A percentile compares a stretch with the other conserved stretches of the same genome.
Evolutionary conservation across 2,329 filamentous ascomycete genomes (phyloP).

Genomic region (Coniochaeta ligniaria): DNA sequence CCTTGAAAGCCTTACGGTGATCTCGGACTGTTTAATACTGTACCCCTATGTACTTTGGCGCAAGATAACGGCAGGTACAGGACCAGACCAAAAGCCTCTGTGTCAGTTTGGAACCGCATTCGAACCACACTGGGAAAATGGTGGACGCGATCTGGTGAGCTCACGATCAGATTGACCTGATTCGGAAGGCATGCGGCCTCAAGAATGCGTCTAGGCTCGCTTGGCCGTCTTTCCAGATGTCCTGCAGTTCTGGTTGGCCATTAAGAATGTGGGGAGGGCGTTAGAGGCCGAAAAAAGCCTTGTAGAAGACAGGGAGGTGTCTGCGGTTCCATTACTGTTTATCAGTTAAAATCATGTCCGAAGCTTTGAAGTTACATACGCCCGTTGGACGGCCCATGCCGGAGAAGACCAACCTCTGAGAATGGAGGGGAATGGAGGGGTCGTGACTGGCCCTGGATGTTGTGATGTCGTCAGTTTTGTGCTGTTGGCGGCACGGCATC

Average conservation of each 20-base stretch:
- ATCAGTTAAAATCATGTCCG: neutral
- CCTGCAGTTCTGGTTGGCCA: constrained; percentile 14
- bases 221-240: constrained; percentile 17
- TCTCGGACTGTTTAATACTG: neutral
- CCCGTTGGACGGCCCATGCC: neutral
- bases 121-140: neutral
- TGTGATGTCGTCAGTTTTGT: neutral
- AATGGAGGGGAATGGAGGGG: neutral
- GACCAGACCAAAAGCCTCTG: neutral
- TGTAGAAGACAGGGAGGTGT: neutral
- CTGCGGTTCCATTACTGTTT: neutral
- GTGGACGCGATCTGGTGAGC: neutral
- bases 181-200: neutral
- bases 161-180: neutral
- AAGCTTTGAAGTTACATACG: neutral
- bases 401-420: neutral
- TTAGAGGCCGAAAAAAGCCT: neutral
- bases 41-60: neutral
- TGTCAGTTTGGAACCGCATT: neutral
- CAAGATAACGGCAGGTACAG: neutral
- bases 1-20: neutral
- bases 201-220: constrained; percentile 10
- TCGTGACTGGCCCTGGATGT: neutral
- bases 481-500: neutral
- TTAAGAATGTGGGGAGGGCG: constrained; percentile 12